phyloP scores from a whole-genome alignment of 2,329 filamentous ascomycete species.

The Daldinia eschscholtzii region DNA sequence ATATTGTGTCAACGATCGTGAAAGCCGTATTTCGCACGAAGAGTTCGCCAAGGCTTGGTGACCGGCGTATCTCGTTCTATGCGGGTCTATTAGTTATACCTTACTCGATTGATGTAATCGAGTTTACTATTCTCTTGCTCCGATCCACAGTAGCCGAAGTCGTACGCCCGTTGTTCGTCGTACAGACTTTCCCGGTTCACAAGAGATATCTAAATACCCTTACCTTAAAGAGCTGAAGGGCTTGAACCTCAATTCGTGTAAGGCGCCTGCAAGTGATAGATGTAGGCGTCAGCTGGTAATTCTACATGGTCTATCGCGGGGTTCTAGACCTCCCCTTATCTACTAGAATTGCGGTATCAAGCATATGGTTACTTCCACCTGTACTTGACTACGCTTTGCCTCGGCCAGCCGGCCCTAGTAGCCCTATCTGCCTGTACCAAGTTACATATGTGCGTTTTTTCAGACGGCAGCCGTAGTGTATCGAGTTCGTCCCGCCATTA shows the following conservation, averaged over 20 bases:
- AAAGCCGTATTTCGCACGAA: constrained; percentile 9
- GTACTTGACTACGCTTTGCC: constrained; percentile 9
- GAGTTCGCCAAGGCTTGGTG: constrained; percentile 24
- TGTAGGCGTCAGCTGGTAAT: constrained; percentile 19
- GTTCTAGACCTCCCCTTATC: constrained; percentile 38
- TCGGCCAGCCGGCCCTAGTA: constrained; percentile 30
- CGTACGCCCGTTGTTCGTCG: not conserved
- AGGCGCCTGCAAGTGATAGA: constrained; percentile 22
- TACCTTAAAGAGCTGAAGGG: constrained; percentile 16
- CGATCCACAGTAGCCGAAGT: constrained; percentile 22
- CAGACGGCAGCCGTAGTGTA: constrained; percentile 23
- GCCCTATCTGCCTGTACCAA: constrained; percentile 25
- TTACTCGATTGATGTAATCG: constrained; percentile 11
- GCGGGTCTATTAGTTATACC: constrained; percentile 8
- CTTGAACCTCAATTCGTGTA: constrained; percentile 9
- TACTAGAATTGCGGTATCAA: constrained; percentile 15
- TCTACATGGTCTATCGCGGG: constrained; percentile 22
- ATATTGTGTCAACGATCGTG: constrained; percentile 11
- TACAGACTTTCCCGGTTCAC: constrained; percentile 13
- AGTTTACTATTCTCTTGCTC: constrained; percentile 17
- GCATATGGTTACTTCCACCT: not conserved
- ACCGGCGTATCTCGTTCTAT: constrained; percentile 19
- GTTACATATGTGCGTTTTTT: not conserved
- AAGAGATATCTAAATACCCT: not conserved
- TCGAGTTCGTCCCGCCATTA: constrained; percentile 21